A percentile compares a stretch with the other conserved stretches of the same genome.
Conservation (phyloP, 2,329 filamentous ascomycete genomes). For the Apiospora phragmitis region DNA sequence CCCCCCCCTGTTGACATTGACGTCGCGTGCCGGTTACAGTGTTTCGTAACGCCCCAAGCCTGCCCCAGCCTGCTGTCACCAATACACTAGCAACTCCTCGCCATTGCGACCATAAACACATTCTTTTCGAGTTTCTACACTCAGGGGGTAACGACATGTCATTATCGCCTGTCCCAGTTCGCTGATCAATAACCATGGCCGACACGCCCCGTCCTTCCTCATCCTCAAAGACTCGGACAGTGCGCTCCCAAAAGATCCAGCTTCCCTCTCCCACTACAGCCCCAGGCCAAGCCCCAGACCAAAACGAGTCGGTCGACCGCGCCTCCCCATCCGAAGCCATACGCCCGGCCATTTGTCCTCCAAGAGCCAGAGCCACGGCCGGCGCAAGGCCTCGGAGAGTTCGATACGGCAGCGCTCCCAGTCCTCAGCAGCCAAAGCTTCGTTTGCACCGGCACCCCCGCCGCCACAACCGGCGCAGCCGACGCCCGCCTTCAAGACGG, state of each 20-base stretch:
- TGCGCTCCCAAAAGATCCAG: slow-evolving; percentile 56
- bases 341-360: slow-evolving; percentile 62
- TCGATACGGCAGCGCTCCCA: slow-evolving; percentile 56
- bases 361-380: slow-evolving; percentile 49
- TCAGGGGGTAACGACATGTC: slow-evolving; percentile 7
- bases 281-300: slow-evolving; percentile 31
- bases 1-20: slow-evolving; percentile 6
- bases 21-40: slow-evolving; percentile 4
- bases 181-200: slow-evolving; percentile 25
- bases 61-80: slow-evolving; percentile 3
- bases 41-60: background rate
- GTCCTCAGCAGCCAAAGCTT: slow-evolving; percentile 39
- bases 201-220: slow-evolving; percentile 32
- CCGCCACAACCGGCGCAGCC: slow-evolving; percentile 21
- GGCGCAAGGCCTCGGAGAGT: slow-evolving; percentile 52
- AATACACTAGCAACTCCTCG: background rate
- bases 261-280: slow-evolving; percentile 35
- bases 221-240: slow-evolving; percentile 43
- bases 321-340: slow-evolving; percentile 52
- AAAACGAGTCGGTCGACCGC: slow-evolving; percentile 36
- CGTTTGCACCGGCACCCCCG: slow-evolving; percentile 29
- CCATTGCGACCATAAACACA: background rate
- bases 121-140: background rate
- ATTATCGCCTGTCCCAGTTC: background rate
- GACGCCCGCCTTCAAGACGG: slow-evolving; percentile 17